Conservation (phyloP, 129 eudicot genomes). For the Erigeron canadensis region DNA sequence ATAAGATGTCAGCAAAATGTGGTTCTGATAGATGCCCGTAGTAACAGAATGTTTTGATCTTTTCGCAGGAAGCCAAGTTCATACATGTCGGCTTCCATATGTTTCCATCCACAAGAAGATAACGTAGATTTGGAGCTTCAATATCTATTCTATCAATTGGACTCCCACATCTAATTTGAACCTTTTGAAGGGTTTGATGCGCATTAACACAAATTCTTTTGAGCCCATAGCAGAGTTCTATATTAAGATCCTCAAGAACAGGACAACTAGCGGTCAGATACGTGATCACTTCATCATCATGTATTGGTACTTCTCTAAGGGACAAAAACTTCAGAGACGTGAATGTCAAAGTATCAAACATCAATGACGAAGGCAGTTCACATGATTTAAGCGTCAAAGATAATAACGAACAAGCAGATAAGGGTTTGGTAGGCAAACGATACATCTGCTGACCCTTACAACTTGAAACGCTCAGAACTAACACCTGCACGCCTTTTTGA, state of each 20-base stretch:
- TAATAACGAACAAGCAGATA: not conserved
- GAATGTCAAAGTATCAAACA: not conserved
- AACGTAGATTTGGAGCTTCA: not conserved
- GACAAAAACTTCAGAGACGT: not conserved
- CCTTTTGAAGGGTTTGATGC: not conserved
- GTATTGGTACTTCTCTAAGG: not conserved
- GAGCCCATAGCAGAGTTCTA: not conserved
- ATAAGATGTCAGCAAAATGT: too few species aligned
- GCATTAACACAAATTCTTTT: not conserved
- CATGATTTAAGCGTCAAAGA: not conserved
- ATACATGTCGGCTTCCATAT: not conserved
- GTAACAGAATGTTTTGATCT: not conserved
- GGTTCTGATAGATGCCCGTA: too few species aligned
- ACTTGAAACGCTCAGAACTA: too few species aligned
- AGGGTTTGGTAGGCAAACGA: not conserved
- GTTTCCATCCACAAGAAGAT: not conserved
- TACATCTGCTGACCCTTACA: not conserved
- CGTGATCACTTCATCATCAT: slow-evolving; percentile 1
- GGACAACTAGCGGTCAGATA: slow-evolving; percentile 12
- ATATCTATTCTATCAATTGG: not conserved
- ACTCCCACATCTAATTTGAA: not conserved
- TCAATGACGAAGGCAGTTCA: not conserved
- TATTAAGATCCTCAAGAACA: not conserved
- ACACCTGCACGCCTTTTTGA: not conserved
- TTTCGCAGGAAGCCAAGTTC: not conserved